Base-by-base conservation (phyloP, 208 protist species). In the Porcisia hertigi region DNA sequence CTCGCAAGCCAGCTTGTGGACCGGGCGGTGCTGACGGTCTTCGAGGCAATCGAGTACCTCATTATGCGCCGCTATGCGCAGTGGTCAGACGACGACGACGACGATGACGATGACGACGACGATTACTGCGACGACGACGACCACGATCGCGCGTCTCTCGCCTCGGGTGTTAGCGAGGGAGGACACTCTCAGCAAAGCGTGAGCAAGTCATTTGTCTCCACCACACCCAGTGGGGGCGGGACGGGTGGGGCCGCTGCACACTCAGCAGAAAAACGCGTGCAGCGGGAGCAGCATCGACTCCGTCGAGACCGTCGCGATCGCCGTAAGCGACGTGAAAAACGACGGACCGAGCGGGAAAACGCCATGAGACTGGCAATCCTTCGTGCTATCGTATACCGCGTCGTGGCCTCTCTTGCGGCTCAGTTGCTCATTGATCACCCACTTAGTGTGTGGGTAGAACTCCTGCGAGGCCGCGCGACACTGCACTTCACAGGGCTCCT, bases 331-430 rank as follows among this genome's bases (percentile, higher is more conserved):
- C 79, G 76, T 11, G 78, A 64, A 36, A 74, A 72, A 49, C 85
- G 84, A 14, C 79, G 77, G 64, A 66, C 80, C 16, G 75, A 69
- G 36, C 72, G 75, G 2, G 82, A 78, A 34, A 71, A 79, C 14
- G 84, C 76, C 58, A 84, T 76, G 75, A 75, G 80, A 12, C 53
- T 69, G 34, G 73, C 76, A 58, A 83, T 96, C n/a, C 65, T 94
- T 45, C 90, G 93, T 11, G 87, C 88, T 39, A 95, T 97, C 63
- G 74, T 89, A 16, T 97, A 92, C 78, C 93, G 93, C 41, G 85
- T 97, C 5, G 69, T 81, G 0, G 86, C 82, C 20, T 72, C 86
- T 2, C 82, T 97, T 9, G 65, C 86, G 39, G 84, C 93, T 34
- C 86, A 94, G 70, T 87, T 85, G 62, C 23, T 93, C 3, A 85